Evolutionary conservation across 2,329 filamentous ascomycete genomes (phyloP).

Genomic region (Hawksworthiomyces lignivorus): DNA sequence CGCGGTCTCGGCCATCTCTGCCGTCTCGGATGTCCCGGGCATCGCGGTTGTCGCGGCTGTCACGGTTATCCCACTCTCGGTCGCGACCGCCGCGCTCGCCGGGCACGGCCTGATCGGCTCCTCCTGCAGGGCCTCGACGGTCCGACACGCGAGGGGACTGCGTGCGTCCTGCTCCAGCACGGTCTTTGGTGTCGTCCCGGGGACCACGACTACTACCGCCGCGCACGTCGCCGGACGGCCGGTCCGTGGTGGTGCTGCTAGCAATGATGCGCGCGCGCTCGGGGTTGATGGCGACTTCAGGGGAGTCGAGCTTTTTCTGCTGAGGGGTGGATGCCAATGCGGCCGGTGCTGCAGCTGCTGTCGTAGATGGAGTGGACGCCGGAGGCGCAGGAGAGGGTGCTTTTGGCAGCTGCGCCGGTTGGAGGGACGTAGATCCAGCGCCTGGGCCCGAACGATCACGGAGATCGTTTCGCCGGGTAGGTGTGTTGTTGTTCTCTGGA

Average conservation of each 20-base stretch:
- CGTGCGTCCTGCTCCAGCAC: conserved; percentile 30
- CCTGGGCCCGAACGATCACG: neutral
- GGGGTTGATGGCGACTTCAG: conserved; percentile 47
- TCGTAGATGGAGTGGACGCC: too few relatives aligned
- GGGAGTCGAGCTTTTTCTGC: conserved; percentile 15
- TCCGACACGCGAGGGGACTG: conserved; percentile 45
- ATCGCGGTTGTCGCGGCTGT: conserved; percentile 27
- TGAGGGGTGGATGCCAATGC: neutral
- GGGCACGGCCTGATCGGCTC: too few relatives aligned
- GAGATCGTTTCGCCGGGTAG: conserved; percentile 27
- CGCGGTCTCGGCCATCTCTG: conserved; percentile 22
- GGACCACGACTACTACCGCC: conserved; percentile 19
- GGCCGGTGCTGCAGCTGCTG: neutral
- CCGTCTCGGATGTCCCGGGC: conserved; percentile 35
- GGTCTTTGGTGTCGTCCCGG: conserved; percentile 34
- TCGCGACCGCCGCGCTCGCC: too few relatives aligned
- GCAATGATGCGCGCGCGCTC: conserved; percentile 45
- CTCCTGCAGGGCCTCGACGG: conserved; percentile 23
- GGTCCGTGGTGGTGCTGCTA: conserved; percentile 29
- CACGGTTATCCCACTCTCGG: conserved; percentile 23
- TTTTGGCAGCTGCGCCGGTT: neutral
- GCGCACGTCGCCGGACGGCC: conserved; percentile 18
- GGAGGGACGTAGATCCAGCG: neutral
- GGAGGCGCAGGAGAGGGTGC: too few relatives aligned
- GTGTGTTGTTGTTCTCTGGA: conserved; percentile 20